Conservation (phyloP, 2,329 filamentous ascomycete species). For the Penicillium expansum region DNA sequence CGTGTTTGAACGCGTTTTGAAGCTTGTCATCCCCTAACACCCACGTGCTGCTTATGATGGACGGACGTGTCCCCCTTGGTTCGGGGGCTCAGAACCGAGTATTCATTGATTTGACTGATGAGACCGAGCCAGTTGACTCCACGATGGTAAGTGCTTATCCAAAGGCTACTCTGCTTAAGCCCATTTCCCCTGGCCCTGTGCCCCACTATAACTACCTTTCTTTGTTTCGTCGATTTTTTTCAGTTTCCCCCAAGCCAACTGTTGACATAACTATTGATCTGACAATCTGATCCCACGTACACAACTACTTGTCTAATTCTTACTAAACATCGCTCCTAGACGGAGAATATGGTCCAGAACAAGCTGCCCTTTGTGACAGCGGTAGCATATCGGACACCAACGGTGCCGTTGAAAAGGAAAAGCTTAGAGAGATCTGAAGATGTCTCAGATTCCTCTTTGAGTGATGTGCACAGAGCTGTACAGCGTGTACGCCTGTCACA, state of each 20-base stretch:
- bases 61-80: background rate
- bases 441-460: background rate
- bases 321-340: background rate
- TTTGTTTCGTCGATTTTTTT: background rate
- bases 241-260: background rate
- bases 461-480: background rate
- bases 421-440: background rate
- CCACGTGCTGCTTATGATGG: background rate
- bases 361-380: conserved; percentile 7
- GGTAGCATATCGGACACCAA: conserved; percentile 18
- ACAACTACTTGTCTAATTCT: background rate
- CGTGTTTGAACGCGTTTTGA: background rate
- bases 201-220: background rate
- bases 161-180: background rate
- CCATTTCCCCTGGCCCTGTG: too few relatives aligned
- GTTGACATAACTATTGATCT: background rate
- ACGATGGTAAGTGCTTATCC: background rate
- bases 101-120: conserved; percentile 5
- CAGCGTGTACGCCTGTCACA: background rate
- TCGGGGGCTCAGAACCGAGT: background rate
- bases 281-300: background rate
- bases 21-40: background rate
- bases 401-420: conserved; percentile 3
- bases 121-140: background rate
- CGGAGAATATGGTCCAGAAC: background rate